phyloP scores from a whole-genome alignment of 177 flowering plant species.

The Vitis hybrid region DNA sequence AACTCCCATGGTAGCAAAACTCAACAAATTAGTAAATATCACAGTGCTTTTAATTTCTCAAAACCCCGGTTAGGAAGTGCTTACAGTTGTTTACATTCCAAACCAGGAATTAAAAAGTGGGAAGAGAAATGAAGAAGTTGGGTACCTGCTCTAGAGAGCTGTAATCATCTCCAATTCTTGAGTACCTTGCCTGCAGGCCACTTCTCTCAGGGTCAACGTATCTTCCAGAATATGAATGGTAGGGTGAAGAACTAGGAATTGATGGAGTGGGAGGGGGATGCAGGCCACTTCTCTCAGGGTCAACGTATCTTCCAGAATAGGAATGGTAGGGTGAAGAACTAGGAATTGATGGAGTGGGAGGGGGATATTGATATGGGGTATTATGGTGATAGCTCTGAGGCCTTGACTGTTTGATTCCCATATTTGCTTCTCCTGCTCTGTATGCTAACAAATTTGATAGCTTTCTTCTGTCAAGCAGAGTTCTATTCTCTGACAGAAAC shows the following conservation, averaged over 20 bases:
- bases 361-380: background rate
- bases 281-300: too few relatives aligned
- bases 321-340: too few relatives aligned
- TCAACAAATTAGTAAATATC: too few relatives aligned
- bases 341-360: too few relatives aligned
- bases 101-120: too few relatives aligned
- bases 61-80: background rate
- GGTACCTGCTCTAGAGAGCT: slow-evolving; percentile 23
- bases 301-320: too few relatives aligned
- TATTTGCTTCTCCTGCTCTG: background rate
- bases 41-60: too few relatives aligned
- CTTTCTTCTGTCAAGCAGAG: background rate
- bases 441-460: background rate
- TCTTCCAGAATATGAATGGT: background rate
- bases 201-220: background rate
- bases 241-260: background rate
- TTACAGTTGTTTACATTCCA: too few relatives aligned
- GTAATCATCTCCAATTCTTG: slow-evolving; percentile 22
- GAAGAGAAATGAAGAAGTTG: background rate
- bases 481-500: too few relatives aligned
- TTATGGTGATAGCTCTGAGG: background rate
- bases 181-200: slow-evolving; percentile 7
- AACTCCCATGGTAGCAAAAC: too few relatives aligned
- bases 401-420: slow-evolving; percentile 9
- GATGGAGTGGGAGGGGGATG: background rate